Conservation (phyloP, 495 filamentous ascomycete species). For the Lasiosphaeris hirsuta region DNA sequence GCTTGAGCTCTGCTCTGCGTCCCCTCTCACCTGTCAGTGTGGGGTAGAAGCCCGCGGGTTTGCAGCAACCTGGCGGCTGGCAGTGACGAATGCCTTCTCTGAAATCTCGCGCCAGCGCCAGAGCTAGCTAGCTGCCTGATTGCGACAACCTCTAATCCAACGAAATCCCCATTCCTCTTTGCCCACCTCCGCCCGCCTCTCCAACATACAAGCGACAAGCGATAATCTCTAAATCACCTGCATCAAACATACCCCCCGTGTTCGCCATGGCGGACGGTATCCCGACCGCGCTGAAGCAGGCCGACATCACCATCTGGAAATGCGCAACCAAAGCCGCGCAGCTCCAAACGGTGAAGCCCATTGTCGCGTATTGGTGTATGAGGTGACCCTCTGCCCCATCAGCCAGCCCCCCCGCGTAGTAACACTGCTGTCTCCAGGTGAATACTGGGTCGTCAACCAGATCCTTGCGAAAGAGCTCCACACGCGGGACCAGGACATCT, state of each 20-base stretch:
- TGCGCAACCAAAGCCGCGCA: constrained; percentile 81
- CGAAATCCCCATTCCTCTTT: too few species aligned
- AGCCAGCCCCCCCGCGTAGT: neutral
- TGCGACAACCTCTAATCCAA: neutral
- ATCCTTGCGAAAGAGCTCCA: constrained; percentile 80
- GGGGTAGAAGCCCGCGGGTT: constrained; percentile 6
- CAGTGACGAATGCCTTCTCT: constrained; percentile 7
- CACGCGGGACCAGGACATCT: constrained; percentile 66
- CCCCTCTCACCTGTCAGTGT: constrained; percentile 5
- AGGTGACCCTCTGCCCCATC: constrained; percentile 27
- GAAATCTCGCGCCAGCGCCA: too few species aligned
- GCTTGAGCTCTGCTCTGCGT: constrained; percentile 29
- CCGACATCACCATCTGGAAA: constrained; percentile 65
- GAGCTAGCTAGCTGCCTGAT: neutral
- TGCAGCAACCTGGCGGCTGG: neutral
- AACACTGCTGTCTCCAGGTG: constrained; percentile 53
- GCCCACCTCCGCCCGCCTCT: neutral
- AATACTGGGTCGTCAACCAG: constrained; percentile 90
- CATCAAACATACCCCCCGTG: neutral
- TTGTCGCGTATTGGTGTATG: constrained; percentile 93
- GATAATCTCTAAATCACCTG: neutral
- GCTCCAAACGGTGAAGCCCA: constrained; percentile 77
- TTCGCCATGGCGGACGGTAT: constrained; percentile 65
- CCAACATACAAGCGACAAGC: neutral
- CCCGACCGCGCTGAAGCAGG: constrained; percentile 65